Conservation (phyloP, 148 eudicot species). For the Rhododendron griersonianum region DNA sequence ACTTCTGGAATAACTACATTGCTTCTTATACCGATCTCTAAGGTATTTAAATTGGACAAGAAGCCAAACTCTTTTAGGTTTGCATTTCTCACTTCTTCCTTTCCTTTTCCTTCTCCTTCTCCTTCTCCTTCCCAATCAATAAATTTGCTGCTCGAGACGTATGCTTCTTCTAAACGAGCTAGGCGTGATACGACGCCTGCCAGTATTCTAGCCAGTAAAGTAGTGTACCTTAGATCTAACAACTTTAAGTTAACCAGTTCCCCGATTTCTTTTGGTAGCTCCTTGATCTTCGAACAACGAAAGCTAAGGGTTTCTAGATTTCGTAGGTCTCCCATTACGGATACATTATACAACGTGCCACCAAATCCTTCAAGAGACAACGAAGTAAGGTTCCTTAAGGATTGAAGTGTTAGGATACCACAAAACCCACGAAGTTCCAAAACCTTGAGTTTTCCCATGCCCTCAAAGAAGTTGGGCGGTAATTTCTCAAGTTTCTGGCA, state of each 20-base stretch:
- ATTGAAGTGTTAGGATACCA: constrained; percentile 22
- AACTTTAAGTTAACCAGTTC: constrained; percentile 20
- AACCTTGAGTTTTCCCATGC: constrained; percentile 36
- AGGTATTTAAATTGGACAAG: neutral
- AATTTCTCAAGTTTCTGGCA: neutral
- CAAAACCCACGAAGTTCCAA: constrained; percentile 13
- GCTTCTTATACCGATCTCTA: neutral
- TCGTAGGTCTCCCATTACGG: neutral
- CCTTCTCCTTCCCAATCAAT: neutral
- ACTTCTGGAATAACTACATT: neutral
- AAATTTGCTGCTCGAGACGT: neutral
- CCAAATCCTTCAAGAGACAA: constrained; percentile 15
- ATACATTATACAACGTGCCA: neutral
- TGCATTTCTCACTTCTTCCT: neutral
- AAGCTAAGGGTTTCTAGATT: neutral
- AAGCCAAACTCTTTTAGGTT: neutral
- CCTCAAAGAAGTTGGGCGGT: constrained; percentile 20
- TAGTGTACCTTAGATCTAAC: constrained; percentile 25
- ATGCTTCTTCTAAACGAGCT: neutral
- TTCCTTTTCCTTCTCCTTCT: neutral
- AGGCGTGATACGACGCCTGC: neutral
- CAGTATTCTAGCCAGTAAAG: neutral
- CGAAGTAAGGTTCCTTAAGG: constrained; percentile 25
- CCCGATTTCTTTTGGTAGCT: constrained; percentile 16
- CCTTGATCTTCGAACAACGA: neutral